Base-by-base conservation (phyloP, 2,329 filamentous ascomycete species). In the Cladophialophora exuberans region DNA sequence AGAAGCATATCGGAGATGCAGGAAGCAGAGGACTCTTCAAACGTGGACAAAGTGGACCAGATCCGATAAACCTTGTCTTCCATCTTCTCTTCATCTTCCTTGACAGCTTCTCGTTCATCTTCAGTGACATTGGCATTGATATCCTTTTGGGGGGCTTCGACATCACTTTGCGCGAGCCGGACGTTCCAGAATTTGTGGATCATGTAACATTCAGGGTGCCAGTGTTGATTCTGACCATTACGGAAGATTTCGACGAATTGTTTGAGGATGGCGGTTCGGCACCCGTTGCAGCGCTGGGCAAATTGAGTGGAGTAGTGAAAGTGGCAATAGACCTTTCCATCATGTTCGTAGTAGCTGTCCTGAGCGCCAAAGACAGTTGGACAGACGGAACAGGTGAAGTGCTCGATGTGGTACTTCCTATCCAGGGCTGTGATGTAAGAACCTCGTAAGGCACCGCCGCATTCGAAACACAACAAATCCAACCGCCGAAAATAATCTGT, bases 111-210 rank as follows among this genome's bases (percentile, higher is more conserved):
- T 48, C 91, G 87, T 60, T 87, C 83, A 59, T 87, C 83, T 42
- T 85, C 80, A 31, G 81, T 84, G 10, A 85, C 85, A 62, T 85
- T 79, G 35, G 75, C 73, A 47, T 82, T 79, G 9, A 72, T 64
- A 48, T 74, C 69, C 3, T 72, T 69, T 15, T 65, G 73, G 53
- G 79, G 74, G 30, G 77, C 68, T 9, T 73, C 69, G 54, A 85
- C 79, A 35, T 81, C 79, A 9, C 82, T 79, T 22, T 85, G 81
- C 9, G 85, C 84, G 31, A 99, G 79, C 47, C 94, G 86, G 56
- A 99, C 94, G 69, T 97, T 99, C 94, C 94, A 99, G 73, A 97
- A 99, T 69, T 99, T 99, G 76, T 99, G 94, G 60, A 99, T 99
- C 94, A 99, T 99, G 74, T 99, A 99, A 73, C 94, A 99, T 73